Evolutionary conservation across 306 rosid species (phyloP), one percentile per base, ranked within the genome.

Genomic region (Cyclanthera cordifolia): DNA sequence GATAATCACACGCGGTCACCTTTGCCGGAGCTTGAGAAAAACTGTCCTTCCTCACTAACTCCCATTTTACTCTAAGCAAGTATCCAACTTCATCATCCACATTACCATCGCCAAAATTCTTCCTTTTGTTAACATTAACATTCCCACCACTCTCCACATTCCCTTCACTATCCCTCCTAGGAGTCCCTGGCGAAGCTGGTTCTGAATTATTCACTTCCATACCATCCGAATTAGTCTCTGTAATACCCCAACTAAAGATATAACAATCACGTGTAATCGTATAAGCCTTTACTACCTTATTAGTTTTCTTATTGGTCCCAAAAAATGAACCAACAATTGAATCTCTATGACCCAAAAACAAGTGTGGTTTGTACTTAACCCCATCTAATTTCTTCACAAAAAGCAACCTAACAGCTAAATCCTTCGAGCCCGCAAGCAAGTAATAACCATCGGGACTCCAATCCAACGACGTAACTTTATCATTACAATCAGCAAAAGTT

Each of bases 301-400:
- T 74, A 17, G 83, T 73, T 39, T 76, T 90, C 76, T 90, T 78
- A 75, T 93, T 84, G 17, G 85, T 64, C 1, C 95, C 91, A 17
- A 93, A 90, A 72, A 84, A 90, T 0, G 83, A 83, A 78, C 90
- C 99, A 2, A 83, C 73, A 74, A 93, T 82, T 0, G 96, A 73
- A 75, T 90, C 99, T 70, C 96, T 86, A 53, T 87, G 99, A 63
- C 99, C 94, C 49, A 93, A 73, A 61, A 90, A 79, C 83, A 83
- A 30, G 56, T 84, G 85, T 4, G 96, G 94, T 74, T 76, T 90
- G 46, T 70, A 60, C 69, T 69, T 87, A 43, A 65, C 48, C 16
- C 55, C 81, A 0, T 61, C 65, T 66, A 69, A n/a, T 43, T 83
- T 86, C 70, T 79, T 82, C 77, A 87, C 61, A 52, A 60, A 78